Evolutionary conservation across 495 filamentous ascomycete genomes (phyloP), one percentile per base, ranked within the genome.

Genomic region (Glutinoglossum americanum): DNA sequence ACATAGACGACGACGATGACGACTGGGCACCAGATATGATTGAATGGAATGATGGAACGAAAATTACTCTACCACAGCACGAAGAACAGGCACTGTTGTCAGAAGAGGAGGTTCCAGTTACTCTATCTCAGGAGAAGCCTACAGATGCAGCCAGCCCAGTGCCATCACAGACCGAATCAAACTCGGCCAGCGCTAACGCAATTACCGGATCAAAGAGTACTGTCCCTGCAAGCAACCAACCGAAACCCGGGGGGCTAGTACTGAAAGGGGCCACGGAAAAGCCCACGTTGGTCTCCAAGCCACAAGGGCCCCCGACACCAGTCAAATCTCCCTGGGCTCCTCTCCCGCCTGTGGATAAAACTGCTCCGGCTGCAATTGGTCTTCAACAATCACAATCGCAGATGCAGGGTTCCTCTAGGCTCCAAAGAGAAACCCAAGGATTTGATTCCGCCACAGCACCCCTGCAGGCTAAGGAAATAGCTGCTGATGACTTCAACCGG

Each of bases 1-100:
- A 99, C 72, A 96, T 98, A 59, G 92, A 97, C 59, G 92, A 99
- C 59, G 92, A 99, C 61, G 89, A 96, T 66, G 92, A 97, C 57
- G 89, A 97, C 66, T 99, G 92, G 92, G 88, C 84, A 2, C 93
- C 92, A 0, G 89, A 97, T 61, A 83, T 84, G 7, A 94, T 97
- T 60, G 87, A 94, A 61, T 99, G 92, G 92, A 88, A 84, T 61
- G 92, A 99, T 68, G 90, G 89, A 33, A 97, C 89, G 15, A 96
- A 97, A 71, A 86, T 89, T 57, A 84, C 80, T 39, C 74, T 94
- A 9, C 80, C 82, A 15, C 79, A 83, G 47, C 66, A 67, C 30
- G 65, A 76, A 51, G 70, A 72, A 33, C 56, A 45, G 11, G 44
- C 25, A 15, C 6, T 48, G 23, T 9, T 28, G 26, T 19, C 30